These are phyloP conservation scores for Saccharomycopsis sp. DNA, from an alignment of 805 yeast species.

Conservation along the genomic window DNA sequence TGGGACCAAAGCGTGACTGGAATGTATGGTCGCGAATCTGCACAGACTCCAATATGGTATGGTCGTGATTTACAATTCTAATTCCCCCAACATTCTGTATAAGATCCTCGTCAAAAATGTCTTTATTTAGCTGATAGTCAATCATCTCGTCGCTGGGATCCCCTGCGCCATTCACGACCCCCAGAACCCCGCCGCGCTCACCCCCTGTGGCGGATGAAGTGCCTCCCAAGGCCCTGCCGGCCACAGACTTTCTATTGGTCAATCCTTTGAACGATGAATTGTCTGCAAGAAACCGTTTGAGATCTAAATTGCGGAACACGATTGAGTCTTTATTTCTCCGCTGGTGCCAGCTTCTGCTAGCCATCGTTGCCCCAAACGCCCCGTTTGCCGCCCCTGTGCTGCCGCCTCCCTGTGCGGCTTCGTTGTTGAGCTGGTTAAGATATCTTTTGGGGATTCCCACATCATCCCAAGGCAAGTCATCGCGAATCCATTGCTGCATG, in stretches of 20 bases:
- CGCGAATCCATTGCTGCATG: conserved; percentile 30
- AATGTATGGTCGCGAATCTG: not conserved
- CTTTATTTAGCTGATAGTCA: conserved; percentile 5
- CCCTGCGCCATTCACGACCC: not conserved
- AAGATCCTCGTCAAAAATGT: not conserved
- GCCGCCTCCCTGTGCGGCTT: conserved; percentile 19
- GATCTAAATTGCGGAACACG: conserved; percentile 27
- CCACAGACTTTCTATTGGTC: not conserved
- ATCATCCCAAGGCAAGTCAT: conserved; percentile 26
- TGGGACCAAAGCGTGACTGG: not conserved
- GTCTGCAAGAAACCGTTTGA: conserved; percentile 24
- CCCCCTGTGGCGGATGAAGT: not conserved
- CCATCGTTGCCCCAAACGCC: conserved; percentile 24
- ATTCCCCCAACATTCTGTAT: conserved; percentile 9
- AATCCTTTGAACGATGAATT: conserved; percentile 12
- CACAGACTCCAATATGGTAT: conserved; percentile 17
- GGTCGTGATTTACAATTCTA: conserved; percentile 14
- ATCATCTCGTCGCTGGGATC: not conserved
- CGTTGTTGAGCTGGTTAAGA: conserved; percentile 7
- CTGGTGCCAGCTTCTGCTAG: conserved; percentile 17
- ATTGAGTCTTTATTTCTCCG: conserved; percentile 20
- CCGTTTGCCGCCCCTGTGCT: conserved; percentile 17
- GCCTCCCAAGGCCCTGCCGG: not conserved
- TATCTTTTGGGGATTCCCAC: conserved; percentile 23
- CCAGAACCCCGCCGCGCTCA: not conserved